Percentiles rank a stretch among this genome's conserved stretches.
These are phyloP conservation scores for Geotrichum bryndzae DNA, from an alignment of 1,139 yeast species.

Conservation along the genomic window DNA sequence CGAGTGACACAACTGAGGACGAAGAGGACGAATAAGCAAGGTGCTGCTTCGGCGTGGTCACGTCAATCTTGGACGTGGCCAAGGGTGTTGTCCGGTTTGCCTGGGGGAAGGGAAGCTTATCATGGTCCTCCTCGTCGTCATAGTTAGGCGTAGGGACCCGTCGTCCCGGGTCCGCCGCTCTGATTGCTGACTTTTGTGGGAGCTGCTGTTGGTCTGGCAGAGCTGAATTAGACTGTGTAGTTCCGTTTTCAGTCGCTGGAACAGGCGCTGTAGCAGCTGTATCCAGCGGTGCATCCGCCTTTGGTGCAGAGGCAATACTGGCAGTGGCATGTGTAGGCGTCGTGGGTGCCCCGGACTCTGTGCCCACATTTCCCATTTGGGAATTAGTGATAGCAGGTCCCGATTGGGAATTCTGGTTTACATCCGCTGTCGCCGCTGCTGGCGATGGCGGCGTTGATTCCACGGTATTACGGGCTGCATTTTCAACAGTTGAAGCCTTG, in stretches of 20 bases:
- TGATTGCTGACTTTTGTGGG: not conserved
- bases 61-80: conserved; percentile 2
- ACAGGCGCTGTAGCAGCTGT: too few species aligned
- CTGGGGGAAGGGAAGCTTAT: conserved; percentile 1
- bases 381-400: not conserved
- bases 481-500: not conserved
- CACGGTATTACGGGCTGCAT: not conserved
- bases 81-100: not conserved
- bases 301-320: too few species aligned
- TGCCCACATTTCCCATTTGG: not conserved
- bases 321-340: too few species aligned
- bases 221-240: too few species aligned
- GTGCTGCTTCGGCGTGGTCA: not conserved
- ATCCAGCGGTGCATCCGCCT: too few species aligned
- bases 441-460: not conserved
- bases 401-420: not conserved
- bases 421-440: not conserved
- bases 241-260: too few species aligned
- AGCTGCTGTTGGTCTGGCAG: too few species aligned
- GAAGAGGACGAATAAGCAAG: conserved; percentile 14
- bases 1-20: not conserved
- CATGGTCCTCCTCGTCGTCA: not conserved
- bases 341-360: not conserved
- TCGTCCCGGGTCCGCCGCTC: not conserved
- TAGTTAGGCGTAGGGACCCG: not conserved